Evolutionary conservation across 495 filamentous ascomycete genomes (phyloP), one percentile per base, ranked within the genome.

Genomic region (Xylaria cubensis): DNA sequence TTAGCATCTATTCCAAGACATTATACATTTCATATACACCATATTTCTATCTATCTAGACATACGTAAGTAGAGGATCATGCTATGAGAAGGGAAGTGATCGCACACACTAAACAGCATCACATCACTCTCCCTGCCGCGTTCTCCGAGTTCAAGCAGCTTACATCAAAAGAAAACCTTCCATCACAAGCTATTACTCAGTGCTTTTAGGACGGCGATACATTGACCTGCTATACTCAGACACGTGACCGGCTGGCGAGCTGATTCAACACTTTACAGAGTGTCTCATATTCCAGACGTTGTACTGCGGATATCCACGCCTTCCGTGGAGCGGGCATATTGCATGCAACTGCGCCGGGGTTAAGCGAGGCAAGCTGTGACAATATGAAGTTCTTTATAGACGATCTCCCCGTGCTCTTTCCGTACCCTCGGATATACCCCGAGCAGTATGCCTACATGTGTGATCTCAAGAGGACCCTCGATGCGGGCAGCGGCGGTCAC

Each of bases 371-470:
- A n/a, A 42, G 56, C 29, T 13, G 56, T 15, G 29, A 21, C 69
- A 91, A 82, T 72, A 99, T 99, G 96, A 96, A 92, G 88, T 98
- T 98, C 87, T 93, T 94, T 75, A 98, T 98, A 75, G 96, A 97
- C 82, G 94, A 97, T 74, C 89, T 99, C 61, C 93, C 93, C 62
- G 90, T 99, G 72, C 90, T 99, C 75, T 99, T 98, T 78, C 96
- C 96, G 50, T 99, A 99, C 80, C 96, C 96, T 69, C 88, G 94
- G 72, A 97, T 98, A 78, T 98, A 98, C 80, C 97, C 96, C 82
- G 91, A 90, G 86, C 82, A 78, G 80, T 82, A 74, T 66, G 74
- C 71, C 26, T 99, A 99, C 83, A 99, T 99, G 96, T 95, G 93
- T 76, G 97, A 97, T 85, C 89, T 99, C 81, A 99, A 99, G 81